A percentile compares a stretch with the other conserved stretches of the same genome.
phyloP scores from a whole-genome alignment of 1,139 yeast genomes.

The Pichiaceae sp. region DNA sequence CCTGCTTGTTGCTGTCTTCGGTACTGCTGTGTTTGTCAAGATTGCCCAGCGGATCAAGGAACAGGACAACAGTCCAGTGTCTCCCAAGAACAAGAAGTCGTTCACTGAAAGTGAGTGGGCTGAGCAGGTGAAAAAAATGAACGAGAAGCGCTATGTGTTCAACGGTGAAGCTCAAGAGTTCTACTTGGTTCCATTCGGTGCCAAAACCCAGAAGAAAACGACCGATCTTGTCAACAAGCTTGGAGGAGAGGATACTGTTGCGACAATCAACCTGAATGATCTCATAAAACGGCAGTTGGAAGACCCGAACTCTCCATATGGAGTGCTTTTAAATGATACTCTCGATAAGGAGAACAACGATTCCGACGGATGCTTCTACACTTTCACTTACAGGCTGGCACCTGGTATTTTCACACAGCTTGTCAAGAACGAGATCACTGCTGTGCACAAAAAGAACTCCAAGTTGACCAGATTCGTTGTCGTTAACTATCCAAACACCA shows the following conservation, averaged over 20 bases:
- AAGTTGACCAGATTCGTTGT: conserved; percentile 38
- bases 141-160: conserved; percentile 42
- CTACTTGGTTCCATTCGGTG: conserved; percentile 35
- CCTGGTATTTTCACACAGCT: conserved; percentile 52
- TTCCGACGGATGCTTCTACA: conserved; percentile 17
- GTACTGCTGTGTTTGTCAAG: conserved; percentile 23
- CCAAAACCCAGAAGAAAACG: conserved; percentile 20
- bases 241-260: conserved; percentile 20
- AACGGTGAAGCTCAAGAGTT: conserved; percentile 24
- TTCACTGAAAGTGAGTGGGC: conserved; percentile 59
- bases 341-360: conserved; percentile 17
- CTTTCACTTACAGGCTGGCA: conserved; percentile 36
- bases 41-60: conserved; percentile 22
- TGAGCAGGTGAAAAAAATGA: conserved; percentile 39
- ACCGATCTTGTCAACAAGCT: conserved; percentile 10
- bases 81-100: conserved; percentile 27
- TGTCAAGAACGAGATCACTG: conserved; percentile 37
- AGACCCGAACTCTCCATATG: conserved; percentile 33
- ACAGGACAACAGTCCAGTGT: conserved; percentile 22
- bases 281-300: conserved; percentile 36
- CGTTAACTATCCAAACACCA: conserved; percentile 47
- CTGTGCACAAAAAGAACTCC: conserved; percentile 26
- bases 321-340: conserved; percentile 27
- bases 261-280: conserved; percentile 39
- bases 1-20: conserved; percentile 21